A percentile compares a stretch with the other conserved stretches of the same genome.
Conservation (phyloP, 495 filamentous ascomycete species). For the Sphaerosporella brunnea region DNA sequence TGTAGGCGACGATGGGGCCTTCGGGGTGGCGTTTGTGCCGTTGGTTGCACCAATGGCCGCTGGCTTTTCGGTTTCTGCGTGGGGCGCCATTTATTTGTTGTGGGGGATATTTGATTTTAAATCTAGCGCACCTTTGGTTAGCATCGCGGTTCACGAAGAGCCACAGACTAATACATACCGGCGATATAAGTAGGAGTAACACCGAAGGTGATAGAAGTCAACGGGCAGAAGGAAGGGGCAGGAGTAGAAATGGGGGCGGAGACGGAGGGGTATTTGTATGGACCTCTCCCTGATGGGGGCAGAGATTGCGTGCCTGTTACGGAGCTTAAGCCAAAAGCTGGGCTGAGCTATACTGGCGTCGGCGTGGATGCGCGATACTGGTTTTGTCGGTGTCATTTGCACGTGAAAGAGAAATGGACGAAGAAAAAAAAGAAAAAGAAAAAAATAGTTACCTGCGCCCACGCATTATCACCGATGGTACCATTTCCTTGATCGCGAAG, state of each 20-base stretch:
- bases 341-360: background rate
- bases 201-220: background rate
- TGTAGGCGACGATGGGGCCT: constrained; percentile 2
- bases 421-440: too few relatives aligned
- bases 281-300: background rate
- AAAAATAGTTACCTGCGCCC: too few relatives aligned
- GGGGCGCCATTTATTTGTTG: constrained; percentile 10
- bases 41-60: constrained; percentile 7
- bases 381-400: too few relatives aligned
- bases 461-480: too few relatives aligned
- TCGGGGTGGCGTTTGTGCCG: constrained; percentile 9
- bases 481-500: too few relatives aligned
- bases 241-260: background rate
- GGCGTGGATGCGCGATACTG: too few relatives aligned
- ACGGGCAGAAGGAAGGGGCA: background rate
- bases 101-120: too few relatives aligned
- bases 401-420: too few relatives aligned
- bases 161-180: too few relatives aligned
- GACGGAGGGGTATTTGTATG: constrained; percentile 1
- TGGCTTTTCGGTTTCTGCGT: constrained; percentile 8
- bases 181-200: background rate
- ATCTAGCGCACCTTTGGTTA: too few relatives aligned
- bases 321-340: background rate
- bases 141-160: too few relatives aligned
- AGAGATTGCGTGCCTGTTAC: background rate